These are phyloP conservation scores for Lactarius sp. DNA, from an alignment of 768 basidiomycete genomes.

Conservation along the genomic window DNA sequence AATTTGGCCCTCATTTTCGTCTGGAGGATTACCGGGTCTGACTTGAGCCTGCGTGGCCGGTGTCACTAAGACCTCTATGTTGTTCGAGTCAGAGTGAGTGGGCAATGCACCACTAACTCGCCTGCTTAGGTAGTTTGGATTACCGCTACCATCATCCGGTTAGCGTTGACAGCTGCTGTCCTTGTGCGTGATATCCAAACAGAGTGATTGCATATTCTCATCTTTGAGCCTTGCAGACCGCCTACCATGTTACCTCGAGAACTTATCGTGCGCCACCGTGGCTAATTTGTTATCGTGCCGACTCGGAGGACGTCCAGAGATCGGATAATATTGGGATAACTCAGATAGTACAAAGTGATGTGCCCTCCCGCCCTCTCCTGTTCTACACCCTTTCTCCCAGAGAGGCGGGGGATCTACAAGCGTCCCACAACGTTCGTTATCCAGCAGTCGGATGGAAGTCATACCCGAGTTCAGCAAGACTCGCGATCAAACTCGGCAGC, in stretches of 20 bases:
- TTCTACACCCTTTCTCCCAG: constrained; percentile 2
- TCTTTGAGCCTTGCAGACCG: constrained; percentile 2
- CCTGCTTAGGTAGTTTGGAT: constrained; percentile 53
- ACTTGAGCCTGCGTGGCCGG: constrained; percentile 38
- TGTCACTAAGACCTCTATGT: constrained; percentile 64
- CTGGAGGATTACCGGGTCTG: constrained; percentile 44
- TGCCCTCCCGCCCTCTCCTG: constrained; percentile 2
- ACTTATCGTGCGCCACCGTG: not conserved
- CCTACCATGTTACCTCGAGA: constrained; percentile 3
- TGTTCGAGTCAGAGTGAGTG: constrained; percentile 48
- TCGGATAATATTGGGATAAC: constrained; percentile 1
- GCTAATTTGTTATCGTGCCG: not conserved
- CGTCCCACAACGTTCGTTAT: constrained; percentile 13
- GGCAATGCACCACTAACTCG: constrained; percentile 30
- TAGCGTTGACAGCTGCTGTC: constrained; percentile 47
- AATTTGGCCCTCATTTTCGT: constrained; percentile 52
- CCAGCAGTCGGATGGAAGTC: constrained; percentile 10
- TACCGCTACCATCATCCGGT: constrained; percentile 45
- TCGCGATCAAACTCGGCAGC: not conserved
- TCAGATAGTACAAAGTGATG: not conserved
- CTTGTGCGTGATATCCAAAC: constrained; percentile 42
- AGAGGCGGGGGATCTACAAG: not conserved
- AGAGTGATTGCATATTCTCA: not conserved
- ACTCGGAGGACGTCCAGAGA: constrained; percentile 6
- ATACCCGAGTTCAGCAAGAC: constrained; percentile 20